These are phyloP conservation scores for Citrullus colocynthis DNA, from an alignment of 306 rosid genomes.

Conservation along the genomic window DNA sequence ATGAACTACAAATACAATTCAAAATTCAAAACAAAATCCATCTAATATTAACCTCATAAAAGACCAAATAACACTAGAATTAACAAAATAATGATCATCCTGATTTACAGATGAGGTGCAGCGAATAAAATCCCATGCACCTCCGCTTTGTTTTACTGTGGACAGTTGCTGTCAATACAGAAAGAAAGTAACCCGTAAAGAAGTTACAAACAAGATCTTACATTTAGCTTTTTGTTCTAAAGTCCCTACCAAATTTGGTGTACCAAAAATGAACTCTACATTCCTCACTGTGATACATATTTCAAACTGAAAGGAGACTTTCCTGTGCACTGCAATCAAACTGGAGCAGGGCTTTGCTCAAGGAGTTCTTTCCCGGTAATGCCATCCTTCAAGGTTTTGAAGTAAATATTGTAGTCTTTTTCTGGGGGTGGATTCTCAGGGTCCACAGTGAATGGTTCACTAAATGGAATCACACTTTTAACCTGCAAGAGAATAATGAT, in stretches of 20 bases:
- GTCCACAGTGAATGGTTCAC: conserved; percentile 74
- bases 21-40: neutral
- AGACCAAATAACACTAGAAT: neutral
- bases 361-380: conserved; percentile 76
- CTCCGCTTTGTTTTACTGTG: neutral
- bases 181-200: neutral
- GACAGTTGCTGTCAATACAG: neutral
- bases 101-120: neutral
- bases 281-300: neutral
- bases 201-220: neutral
- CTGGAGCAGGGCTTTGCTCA: conserved; percentile 42
- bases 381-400: conserved; percentile 58
- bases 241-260: neutral
- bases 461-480: conserved; percentile 74
- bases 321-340: conserved; percentile 17
- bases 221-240: neutral
- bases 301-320: neutral
- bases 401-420: conserved; percentile 59
- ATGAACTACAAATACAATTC: neutral
- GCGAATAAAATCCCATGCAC: neutral
- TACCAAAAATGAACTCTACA: neutral
- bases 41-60: no score
- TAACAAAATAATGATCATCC: neutral
- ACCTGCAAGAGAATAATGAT: conserved; percentile 34
- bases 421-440: conserved; percentile 77